Evolutionary conservation across 257 asterid genomes (phyloP).

Genomic region (Solanum bulbocastanum): DNA sequence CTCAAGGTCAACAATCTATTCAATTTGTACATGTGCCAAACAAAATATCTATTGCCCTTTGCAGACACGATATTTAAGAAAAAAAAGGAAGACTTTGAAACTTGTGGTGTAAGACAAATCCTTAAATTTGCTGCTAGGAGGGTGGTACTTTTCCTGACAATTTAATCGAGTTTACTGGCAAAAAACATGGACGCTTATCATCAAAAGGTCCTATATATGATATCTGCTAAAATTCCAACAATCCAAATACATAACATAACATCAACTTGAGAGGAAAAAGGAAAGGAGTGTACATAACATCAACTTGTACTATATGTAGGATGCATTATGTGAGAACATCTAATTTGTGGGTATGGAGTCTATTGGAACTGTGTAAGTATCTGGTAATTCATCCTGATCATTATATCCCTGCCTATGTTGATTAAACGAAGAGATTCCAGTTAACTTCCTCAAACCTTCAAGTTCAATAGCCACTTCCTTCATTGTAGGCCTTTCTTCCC

Average conservation of each 20-base stretch:
- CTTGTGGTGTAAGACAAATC: not conserved
- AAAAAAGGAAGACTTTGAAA: no score
- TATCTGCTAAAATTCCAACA: not conserved
- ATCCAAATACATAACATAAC: no score
- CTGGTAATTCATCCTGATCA: not conserved
- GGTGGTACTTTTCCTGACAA: not conserved
- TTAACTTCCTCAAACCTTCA: not conserved
- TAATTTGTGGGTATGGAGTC: not conserved
- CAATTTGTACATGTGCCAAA: no score
- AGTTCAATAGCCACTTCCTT: not conserved
- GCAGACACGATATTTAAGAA: no score
- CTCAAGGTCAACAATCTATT: no score
- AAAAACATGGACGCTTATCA: not conserved
- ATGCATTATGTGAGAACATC: not conserved
- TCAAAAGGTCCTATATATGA: not conserved
- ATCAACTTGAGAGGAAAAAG: not conserved
- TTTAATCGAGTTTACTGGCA: not conserved
- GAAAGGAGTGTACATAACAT: not conserved
- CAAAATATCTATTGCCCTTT: not conserved
- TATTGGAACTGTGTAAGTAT: not conserved
- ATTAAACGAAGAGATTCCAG: not conserved
- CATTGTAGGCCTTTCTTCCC: not conserved
- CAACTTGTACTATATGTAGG: not conserved
- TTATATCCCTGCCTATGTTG: not conserved
- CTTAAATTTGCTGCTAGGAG: not conserved